These are phyloP conservation scores for Solanum piurae DNA, from an alignment of 257 asterid species.

Conservation along the genomic window DNA sequence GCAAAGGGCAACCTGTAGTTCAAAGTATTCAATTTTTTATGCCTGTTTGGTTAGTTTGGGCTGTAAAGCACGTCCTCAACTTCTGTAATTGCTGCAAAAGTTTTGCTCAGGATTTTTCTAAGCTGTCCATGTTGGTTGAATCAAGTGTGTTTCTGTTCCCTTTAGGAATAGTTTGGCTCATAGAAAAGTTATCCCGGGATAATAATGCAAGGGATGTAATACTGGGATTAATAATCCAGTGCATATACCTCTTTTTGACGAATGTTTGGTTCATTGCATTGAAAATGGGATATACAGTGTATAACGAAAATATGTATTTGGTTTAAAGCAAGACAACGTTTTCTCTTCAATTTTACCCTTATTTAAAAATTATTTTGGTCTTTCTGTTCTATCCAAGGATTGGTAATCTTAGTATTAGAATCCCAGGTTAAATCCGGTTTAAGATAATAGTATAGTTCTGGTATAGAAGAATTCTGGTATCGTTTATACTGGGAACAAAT, in stretches of 20 bases:
- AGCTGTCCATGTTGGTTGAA: background rate
- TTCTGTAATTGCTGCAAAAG: background rate
- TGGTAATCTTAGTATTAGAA: background rate
- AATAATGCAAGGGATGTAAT: background rate
- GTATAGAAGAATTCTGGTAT: background rate
- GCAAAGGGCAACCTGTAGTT: background rate
- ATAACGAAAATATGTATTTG: background rate
- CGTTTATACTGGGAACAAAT: background rate
- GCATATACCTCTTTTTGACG: background rate
- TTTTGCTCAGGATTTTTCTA: background rate
- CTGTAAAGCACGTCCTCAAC: background rate
- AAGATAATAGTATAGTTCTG: background rate
- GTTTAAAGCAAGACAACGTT: background rate
- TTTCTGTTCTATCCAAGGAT: background rate
- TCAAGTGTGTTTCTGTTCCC: background rate
- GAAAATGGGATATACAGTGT: background rate
- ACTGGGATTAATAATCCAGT: background rate
- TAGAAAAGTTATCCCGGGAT: background rate
- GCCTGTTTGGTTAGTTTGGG: background rate
- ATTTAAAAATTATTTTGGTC: background rate
- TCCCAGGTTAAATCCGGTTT: background rate
- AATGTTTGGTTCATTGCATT: background rate
- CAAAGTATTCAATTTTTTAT: background rate
- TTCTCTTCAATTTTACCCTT: background rate
- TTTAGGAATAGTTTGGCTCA: background rate